Evolutionary conservation across 1,284 basidiomycete genomes (phyloP).

Genomic region (Ganoderma sp.): DNA sequence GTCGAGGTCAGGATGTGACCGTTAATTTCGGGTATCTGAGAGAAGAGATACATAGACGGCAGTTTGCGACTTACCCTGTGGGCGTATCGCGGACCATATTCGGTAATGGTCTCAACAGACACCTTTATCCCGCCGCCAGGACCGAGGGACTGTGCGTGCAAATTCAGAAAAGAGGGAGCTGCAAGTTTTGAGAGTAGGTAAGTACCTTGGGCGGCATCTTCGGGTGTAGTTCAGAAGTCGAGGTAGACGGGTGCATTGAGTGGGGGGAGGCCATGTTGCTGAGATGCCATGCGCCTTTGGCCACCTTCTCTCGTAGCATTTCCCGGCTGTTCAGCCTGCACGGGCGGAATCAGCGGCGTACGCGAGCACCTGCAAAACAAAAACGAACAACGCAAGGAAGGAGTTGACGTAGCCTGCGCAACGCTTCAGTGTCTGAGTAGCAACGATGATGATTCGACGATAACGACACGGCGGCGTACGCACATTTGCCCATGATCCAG

Average conservation of each 20-base stretch:
- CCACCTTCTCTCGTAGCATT: constrained; percentile 32
- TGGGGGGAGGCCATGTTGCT: constrained; percentile 25
- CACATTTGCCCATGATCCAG: constrained; percentile 43
- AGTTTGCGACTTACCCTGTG: constrained; percentile 14
- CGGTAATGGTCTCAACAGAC: constrained; percentile 29
- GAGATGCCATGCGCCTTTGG: constrained; percentile 27
- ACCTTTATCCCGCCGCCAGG: constrained; percentile 23
- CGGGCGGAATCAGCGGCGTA: neutral
- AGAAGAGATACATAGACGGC: neutral
- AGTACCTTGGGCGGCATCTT: constrained; percentile 12
- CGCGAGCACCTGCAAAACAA: neutral
- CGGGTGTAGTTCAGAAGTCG: constrained; percentile 11
- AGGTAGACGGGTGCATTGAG: constrained; percentile 21
- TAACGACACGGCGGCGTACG: constrained; percentile 8
- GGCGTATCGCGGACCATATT: constrained; percentile 24
- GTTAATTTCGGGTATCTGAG: neutral
- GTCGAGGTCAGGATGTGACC: neutral
- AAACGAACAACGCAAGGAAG: constrained; percentile 35
- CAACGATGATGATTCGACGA: neutral
- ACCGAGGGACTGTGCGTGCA: neutral
- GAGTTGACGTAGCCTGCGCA: constrained; percentile 39
- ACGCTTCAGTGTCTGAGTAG: neutral
- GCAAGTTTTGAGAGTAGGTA: neutral
- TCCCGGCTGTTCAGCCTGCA: constrained; percentile 36
- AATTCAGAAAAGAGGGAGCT: neutral